phyloP scores from a whole-genome alignment of 1,284 basidiomycete genomes.

The Vanrija sp. region DNA sequence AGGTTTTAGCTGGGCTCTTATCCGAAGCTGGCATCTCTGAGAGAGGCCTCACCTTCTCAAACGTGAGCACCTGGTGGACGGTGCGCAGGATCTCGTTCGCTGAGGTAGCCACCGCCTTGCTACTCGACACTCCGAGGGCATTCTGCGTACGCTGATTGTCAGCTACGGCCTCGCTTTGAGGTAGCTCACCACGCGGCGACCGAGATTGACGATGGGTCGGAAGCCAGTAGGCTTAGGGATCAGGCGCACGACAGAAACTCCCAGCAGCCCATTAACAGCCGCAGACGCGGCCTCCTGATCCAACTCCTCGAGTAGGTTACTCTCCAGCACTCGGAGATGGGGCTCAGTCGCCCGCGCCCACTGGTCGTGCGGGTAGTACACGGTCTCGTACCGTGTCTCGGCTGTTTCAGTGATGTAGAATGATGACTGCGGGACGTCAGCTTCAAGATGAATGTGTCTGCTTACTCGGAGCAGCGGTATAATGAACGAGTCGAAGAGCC shows the following conservation, averaged over 20 bases:
- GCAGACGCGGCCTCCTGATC: neutral
- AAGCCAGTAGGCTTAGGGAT: constrained; percentile 93
- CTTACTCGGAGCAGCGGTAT: constrained; percentile 72
- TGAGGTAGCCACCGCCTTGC: constrained; percentile 6
- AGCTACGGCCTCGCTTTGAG: constrained; percentile 6
- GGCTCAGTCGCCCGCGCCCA: constrained; percentile 83
- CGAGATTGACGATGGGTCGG: constrained; percentile 89
- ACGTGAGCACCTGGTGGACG: constrained; percentile 77
- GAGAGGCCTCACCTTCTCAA: constrained; percentile 64
- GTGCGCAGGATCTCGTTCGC: constrained; percentile 75
- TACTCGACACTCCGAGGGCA: constrained; percentile 12
- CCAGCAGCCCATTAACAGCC: constrained; percentile 22
- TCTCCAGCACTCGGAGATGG: constrained; percentile 64
- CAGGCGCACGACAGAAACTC: constrained; percentile 65
- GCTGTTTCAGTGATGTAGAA: constrained; percentile 95
- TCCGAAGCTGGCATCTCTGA: neutral
- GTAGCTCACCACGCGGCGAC: constrained; percentile 55
- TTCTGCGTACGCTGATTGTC: constrained; percentile 9
- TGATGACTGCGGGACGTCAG: constrained; percentile 59
- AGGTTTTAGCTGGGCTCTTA: neutral
- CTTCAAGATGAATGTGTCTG: neutral
- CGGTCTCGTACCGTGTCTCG: constrained; percentile 74
- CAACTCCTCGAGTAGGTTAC: constrained; percentile 38
- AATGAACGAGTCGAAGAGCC: constrained; percentile 87
- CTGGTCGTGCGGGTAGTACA: constrained; percentile 93